These are phyloP conservation scores for Cubamyces sp. DNA, from an alignment of 768 basidiomycete genomes.

Conservation along the genomic window DNA sequence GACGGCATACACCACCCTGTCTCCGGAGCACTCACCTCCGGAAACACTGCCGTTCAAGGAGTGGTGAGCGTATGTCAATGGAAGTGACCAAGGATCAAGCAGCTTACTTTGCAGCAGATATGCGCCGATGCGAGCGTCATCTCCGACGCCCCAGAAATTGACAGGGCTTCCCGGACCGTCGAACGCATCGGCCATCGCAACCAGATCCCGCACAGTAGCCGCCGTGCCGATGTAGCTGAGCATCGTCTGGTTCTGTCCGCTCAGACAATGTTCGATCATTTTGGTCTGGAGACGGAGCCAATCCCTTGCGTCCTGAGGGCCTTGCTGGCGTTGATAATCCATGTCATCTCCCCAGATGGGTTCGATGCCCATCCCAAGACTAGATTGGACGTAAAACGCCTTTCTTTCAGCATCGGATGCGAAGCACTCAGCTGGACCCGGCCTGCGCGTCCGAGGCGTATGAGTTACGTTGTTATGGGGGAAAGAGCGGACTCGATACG, in stretches of 20 bases:
- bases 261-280: constrained; percentile 7
- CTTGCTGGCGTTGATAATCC: background rate
- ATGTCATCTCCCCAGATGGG: background rate
- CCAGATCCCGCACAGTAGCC: constrained; percentile 12
- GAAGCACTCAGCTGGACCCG: constrained; percentile 15
- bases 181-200: constrained; percentile 8
- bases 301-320: background rate
- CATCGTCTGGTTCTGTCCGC: background rate
- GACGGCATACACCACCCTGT: no score
- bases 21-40: background rate
- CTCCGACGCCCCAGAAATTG: constrained; percentile 5
- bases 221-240: constrained; percentile 16
- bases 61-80: no score
- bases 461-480: background rate
- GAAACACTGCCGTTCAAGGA: background rate
- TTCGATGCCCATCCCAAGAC: background rate
- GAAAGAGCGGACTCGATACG: background rate
- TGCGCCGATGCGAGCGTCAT: constrained; percentile 5
- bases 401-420: background rate
- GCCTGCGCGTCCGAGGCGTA: background rate
- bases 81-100: no score
- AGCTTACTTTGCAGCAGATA: constrained; percentile 1
- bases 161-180: constrained; percentile 9
- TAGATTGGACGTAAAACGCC: constrained; percentile 1
- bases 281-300: background rate